Evolutionary conservation across 1,139 yeast species (phyloP).

Genomic region (Hyphopichia burtonii): DNA sequence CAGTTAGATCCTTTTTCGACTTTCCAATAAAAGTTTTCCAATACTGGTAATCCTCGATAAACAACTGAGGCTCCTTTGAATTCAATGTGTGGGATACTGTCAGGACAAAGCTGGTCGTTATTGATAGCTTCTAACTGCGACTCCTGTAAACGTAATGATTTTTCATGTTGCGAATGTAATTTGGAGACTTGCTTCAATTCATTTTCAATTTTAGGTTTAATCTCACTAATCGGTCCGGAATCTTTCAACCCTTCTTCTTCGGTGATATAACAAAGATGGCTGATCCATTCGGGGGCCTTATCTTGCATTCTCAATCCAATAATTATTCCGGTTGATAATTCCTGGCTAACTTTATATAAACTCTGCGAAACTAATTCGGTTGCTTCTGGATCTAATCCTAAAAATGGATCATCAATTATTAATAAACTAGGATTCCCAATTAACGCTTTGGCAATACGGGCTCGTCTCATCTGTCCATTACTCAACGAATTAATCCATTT

Average conservation of each 20-base stretch:
- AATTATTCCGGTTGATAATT: slow-evolving; percentile 40
- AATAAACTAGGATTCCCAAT: slow-evolving; percentile 64
- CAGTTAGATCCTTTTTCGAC: slow-evolving; percentile 75
- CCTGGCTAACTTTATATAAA: slow-evolving; percentile 23
- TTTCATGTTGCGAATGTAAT: slow-evolving; percentile 9
- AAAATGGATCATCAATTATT: slow-evolving; percentile 84
- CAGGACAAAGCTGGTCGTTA: slow-evolving; percentile 5
- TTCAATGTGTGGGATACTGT: slow-evolving; percentile 45
- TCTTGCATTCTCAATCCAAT: slow-evolving; percentile 81
- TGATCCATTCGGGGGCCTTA: slow-evolving; percentile 72
- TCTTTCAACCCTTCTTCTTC: slow-evolving; percentile 50
- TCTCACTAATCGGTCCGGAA: slow-evolving; percentile 44
- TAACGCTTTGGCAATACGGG: slow-evolving; percentile 76
- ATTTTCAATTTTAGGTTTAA: slow-evolving; percentile 7
- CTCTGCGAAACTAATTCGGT: slow-evolving; percentile 55
- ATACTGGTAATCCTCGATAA: slow-evolving; percentile 61
- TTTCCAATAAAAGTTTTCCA: slow-evolving; percentile 63
- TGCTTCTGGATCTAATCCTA: slow-evolving; percentile 84
- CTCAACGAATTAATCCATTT: slow-evolving; percentile 86
- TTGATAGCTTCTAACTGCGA: slow-evolving; percentile 6
- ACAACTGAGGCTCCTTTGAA: slow-evolving; percentile 63
- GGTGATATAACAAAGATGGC: slow-evolving; percentile 60
- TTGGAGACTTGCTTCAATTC: slow-evolving; percentile 4
- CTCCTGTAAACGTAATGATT: slow-evolving; percentile 4
- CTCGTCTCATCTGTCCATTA: slow-evolving; percentile 92